Conservation (phyloP, 2,329 filamentous ascomycete genomes). For the Botrytis pseudocinerea region DNA sequence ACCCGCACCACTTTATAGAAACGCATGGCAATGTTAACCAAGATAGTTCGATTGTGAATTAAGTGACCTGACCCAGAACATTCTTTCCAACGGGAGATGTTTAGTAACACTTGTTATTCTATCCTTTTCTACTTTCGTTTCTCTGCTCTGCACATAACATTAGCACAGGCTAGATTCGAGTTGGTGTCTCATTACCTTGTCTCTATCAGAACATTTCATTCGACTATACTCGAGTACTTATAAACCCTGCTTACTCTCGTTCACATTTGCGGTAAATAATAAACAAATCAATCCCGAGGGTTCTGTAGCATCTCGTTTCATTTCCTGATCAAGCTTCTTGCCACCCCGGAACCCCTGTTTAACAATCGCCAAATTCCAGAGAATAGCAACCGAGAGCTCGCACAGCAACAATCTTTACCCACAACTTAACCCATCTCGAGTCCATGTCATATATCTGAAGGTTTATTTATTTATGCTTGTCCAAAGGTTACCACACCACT, state of each 20-base stretch:
- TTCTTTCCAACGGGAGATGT: not conserved
- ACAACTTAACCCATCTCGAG: not conserved
- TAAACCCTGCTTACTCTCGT: not conserved
- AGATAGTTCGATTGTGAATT: not conserved
- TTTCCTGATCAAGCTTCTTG: conserved; percentile 6
- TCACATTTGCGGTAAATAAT: not conserved
- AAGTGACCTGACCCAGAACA: not conserved
- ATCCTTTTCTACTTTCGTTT: not conserved
- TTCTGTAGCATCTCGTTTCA: not conserved
- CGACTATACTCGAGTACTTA: not conserved
- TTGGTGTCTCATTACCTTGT: not conserved
- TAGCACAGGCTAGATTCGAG: not conserved
- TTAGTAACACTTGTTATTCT: not conserved
- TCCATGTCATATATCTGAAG: not conserved
- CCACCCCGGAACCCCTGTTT: not conserved
- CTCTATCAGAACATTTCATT: not conserved
- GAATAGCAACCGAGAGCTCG: not conserved
- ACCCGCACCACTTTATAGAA: not conserved
- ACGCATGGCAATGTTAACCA: not conserved
- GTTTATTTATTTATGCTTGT: not conserved
- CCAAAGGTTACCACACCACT: not conserved
- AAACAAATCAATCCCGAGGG: not conserved
- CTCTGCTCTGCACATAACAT: not conserved
- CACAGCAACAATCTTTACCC: conserved; percentile 7
- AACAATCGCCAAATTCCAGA: not conserved